These are phyloP conservation scores for Neopestalotiopsis clavispora DNA, from an alignment of 2,329 filamentous ascomycete genomes.

Conservation along the genomic window DNA sequence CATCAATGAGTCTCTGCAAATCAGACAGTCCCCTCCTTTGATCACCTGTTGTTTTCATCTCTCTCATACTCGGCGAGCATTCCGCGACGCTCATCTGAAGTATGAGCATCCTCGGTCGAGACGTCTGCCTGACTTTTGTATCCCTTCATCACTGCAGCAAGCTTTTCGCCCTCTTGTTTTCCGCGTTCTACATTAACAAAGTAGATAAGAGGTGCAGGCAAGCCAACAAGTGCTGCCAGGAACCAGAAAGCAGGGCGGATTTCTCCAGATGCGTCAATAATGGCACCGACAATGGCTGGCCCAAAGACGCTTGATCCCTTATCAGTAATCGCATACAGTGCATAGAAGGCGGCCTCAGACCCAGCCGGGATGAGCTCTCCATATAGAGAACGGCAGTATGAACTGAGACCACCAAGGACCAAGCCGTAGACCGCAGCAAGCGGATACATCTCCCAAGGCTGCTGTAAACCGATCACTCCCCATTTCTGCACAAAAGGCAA, in stretches of 20 bases:
- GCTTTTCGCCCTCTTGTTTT: slow-evolving; percentile 67
- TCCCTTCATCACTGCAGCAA: slow-evolving; percentile 65
- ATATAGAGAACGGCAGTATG: slow-evolving; percentile 90
- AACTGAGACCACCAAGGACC: slow-evolving; percentile 89
- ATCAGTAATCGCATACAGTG: slow-evolving; percentile 95
- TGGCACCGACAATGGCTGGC: slow-evolving; percentile 88
- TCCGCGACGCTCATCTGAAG: slow-evolving; percentile 36
- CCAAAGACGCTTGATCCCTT: slow-evolving; percentile 95
- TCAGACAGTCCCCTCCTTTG: no score
- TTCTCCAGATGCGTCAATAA: slow-evolving; percentile 83
- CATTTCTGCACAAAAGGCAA: slow-evolving; percentile 76
- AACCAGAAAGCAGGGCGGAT: slow-evolving; percentile 93
- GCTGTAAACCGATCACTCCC: slow-evolving; percentile 84
- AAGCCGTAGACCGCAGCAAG: slow-evolving; percentile 90
- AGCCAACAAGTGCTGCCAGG: slow-evolving; percentile 79
- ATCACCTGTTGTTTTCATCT: slow-evolving; percentile 32
- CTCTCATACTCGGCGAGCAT: slow-evolving; percentile 41
- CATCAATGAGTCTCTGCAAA: no score
- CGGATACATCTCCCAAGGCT: slow-evolving; percentile 96
- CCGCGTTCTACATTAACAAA: slow-evolving; percentile 85
- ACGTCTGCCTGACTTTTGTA: slow-evolving; percentile 41
- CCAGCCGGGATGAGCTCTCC: slow-evolving; percentile 93
- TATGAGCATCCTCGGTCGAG: slow-evolving; percentile 22
- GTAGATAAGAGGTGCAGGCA: slow-evolving; percentile 84
- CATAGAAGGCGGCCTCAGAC: slow-evolving; percentile 94